Evolutionary conservation across 208 protist species (phyloP), one percentile per base, ranked within the genome.

Genomic region (Lotmaria passim): DNA sequence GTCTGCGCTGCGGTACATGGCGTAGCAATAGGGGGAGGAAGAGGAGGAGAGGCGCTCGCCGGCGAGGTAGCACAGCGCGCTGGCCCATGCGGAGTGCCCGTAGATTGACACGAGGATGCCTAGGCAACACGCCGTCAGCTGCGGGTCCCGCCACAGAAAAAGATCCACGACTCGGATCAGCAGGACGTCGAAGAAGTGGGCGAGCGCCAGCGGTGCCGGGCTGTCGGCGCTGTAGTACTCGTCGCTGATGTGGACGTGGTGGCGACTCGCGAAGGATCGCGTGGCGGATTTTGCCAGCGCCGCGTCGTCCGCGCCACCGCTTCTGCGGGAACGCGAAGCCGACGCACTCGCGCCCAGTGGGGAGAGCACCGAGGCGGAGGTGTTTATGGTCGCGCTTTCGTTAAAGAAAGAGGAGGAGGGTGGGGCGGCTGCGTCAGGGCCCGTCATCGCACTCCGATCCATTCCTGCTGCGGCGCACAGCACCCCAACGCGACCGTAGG

Each of bases 151-250:
- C 80, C 80, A 81, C 33, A 64, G 26, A 28, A 69, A 65, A 4
- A 85, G 34, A 55, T 85, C 75, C 21, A 64, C 67, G 10, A 79
- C 65, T 0, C 70, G 75, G 43, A 85, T 51, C 17, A 79, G 44
- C 11, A 78, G 30, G 3, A 71, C 57, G 56, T 78, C 69, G 47
- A 68, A 81, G 21, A 73, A 47, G 48, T 75, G 59, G 30, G 28
- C 59, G 10, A 65, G 17, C 0, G n/a, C 41, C 15, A 53, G 12
- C 28, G 44, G 26, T 4, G 43, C 21, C 31, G 59, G 46, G 44
- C 59, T 53, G 46, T 65, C 59, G 19, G 59, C 7, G 23, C 19
- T 3, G 59, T 65, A 52, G 41, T 51, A 55, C 23, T 12, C 59
- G 44, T 65, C 59, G 44, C 59, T 65, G 59, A 65, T 39, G 44